Percentiles rank a stretch among this genome's conserved stretches.
Evolutionary conservation across 2,329 filamentous ascomycete species (phyloP).

Genomic region (Xylaria sp.): DNA sequence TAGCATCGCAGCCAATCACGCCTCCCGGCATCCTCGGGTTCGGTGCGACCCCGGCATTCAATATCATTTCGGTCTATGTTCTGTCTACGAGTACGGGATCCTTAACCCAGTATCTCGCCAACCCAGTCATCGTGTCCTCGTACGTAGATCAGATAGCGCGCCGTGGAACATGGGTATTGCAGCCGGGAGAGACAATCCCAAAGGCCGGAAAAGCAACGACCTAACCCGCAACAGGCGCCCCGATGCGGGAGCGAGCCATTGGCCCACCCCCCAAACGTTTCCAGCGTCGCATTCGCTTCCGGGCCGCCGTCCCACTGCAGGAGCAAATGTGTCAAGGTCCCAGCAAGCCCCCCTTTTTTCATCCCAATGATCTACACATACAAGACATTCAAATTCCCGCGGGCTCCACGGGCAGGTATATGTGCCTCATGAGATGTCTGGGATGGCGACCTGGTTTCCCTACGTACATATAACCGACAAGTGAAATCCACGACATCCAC

Average conservation of each 20-base stretch:
- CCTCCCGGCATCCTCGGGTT: background rate
- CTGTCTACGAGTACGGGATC: background rate
- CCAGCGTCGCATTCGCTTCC: constrained; percentile 20
- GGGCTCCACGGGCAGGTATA: constrained; percentile 17
- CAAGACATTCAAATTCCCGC: constrained; percentile 9
- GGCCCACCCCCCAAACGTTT: constrained; percentile 11
- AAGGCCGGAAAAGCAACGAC: constrained; percentile 14
- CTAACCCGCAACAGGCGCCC: constrained; percentile 19
- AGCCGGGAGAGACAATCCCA: background rate
- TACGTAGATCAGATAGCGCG: background rate
- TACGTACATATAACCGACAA: background rate
- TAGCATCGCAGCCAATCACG: constrained; percentile 6
- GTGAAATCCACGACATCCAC: background rate
- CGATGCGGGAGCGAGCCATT: constrained; percentile 4
- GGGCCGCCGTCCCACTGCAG: constrained; percentile 19
- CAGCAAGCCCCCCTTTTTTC: constrained; percentile 5
- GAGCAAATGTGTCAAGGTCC: background rate
- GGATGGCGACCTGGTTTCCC: constrained; percentile 11
- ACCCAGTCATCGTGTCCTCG: constrained; percentile 1
- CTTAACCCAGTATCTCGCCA: constrained; percentile 2
- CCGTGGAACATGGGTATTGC: constrained; percentile 5
- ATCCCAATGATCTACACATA: constrained; percentile 14
- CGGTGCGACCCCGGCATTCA: constrained; percentile 5
- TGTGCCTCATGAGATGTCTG: constrained; percentile 3
- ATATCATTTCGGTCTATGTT: background rate